A percentile compares a stretch with the other conserved stretches of the same genome.
Evolutionary conservation across 306 rosid species (phyloP).

Genomic region (Bauhinia variegata): DNA sequence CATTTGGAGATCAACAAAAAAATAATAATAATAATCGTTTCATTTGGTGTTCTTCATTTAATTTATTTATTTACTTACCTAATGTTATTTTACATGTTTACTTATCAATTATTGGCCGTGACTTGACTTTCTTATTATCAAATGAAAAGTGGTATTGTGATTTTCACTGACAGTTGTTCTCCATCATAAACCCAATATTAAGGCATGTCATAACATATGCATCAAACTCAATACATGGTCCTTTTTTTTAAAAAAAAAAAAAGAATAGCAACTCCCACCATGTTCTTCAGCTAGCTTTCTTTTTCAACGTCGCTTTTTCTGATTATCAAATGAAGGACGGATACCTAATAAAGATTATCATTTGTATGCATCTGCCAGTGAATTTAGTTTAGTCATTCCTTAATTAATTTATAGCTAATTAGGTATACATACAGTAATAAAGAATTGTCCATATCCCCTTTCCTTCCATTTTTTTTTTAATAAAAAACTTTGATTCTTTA

Average conservation of each 20-base stretch:
- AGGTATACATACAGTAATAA: slow-evolving; percentile 11
- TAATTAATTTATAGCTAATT: slow-evolving; percentile 8
- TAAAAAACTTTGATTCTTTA: slow-evolving; percentile 24
- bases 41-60: too few relatives aligned
- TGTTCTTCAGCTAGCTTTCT: slow-evolving; percentile 35
- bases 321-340: slow-evolving; percentile 19
- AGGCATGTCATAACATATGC: slow-evolving; percentile 40
- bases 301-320: slow-evolving; percentile 32
- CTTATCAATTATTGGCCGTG: too few relatives aligned
- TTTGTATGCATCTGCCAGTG: slow-evolving; percentile 36
- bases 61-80: too few relatives aligned
- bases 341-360: slow-evolving; percentile 60
- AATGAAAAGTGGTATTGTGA: too few relatives aligned
- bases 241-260: slow-evolving; percentile 35
- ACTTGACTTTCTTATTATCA: too few relatives aligned
- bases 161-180: slow-evolving; percentile 68
- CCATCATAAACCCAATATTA: slow-evolving; percentile 41
- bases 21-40: too few relatives aligned
- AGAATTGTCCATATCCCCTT: too few relatives aligned
- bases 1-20: too few relatives aligned
- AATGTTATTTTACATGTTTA: too few relatives aligned
- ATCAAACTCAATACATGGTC: slow-evolving; percentile 31
- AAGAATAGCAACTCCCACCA: slow-evolving; percentile 32
- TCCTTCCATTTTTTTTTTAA: too few relatives aligned
- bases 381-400: not conserved